Base-by-base conservation (phyloP, 139 green algal species). In the Spirogloea muscicola region DNA sequence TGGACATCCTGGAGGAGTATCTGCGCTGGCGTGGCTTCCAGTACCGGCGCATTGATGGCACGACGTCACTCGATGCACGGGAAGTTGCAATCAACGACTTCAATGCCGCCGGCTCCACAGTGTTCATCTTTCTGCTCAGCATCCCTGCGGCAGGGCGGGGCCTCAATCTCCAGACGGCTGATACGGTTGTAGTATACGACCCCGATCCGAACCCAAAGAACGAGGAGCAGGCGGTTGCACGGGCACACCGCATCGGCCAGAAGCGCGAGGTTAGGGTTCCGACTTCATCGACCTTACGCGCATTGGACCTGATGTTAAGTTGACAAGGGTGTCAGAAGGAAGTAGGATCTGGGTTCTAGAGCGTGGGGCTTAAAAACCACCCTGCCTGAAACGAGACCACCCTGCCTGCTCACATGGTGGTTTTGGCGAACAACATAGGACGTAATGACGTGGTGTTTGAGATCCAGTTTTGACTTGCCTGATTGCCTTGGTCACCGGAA, bases 141-240 rank as follows among this genome's bases (percentile, higher is more conserved):
- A 98, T 96, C 82, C 76, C 91, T 1, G 94, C 94, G 1, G 94
- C 93, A 0, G 94, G 94, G 25, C 74, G 90, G 7, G 92, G 92
- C 27, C 86, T 98, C 3, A 97, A 97, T 83, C 86, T 97, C 82
- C 93, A 97, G 89, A 90, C 88, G 4, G 85, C 89, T 1, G 94
- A 98, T 85, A 97, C 92, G 0, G 94, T 98, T 27, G 84, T 98
- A 51, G 91, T 99, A 51, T 99, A 96, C 72, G 94, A 99, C 85
- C 93, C 93, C 0, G 94, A 99, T 71, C 87, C 91, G 58, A 99
- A 99, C 86, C 94, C 94, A 27, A 98, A 99, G 87, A 97, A 97
- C 81, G 94, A 99, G 85, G 93, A 98, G 86, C 94, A 99, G 79
- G 95, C 95, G 52, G 94, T 98, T 48, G 95, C 93, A 0, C 85